Percentiles rank a stretch among this genome's conserved stretches.
Conservation (phyloP, 176 grass and related monocot genomes). For the bread wheat (Triticum aestivum) region IWGSC_CS_RefSeq_v2.1 NC_057814.1:266347921-266348420, state of each 20-base stretch:
- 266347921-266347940: constrained; percentile 6
- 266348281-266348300: too few species aligned
- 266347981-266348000: constrained; percentile 2
- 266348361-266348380: too few species aligned
- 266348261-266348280: too few species aligned
- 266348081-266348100: constrained; percentile 47
- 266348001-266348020: constrained; percentile 19
- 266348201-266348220: constrained; percentile 41
- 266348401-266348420: constrained; percentile 40
- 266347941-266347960: constrained; percentile 15
- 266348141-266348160: constrained; percentile 45
- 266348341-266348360: too few species aligned
- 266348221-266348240: not conserved
- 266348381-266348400: not conserved
- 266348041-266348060: constrained; percentile 51
- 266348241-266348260: too few species aligned
- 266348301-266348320: too few species aligned
- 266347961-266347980: constrained; percentile 2
- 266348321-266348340: too few species aligned
- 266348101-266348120: constrained; percentile 28
- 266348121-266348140: constrained; percentile 13
- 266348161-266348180: constrained; percentile 34
- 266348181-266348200: constrained; percentile 43
- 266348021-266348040: constrained; percentile 44
- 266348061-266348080: constrained; percentile 34